Conservation (phyloP, 2,329 filamentous ascomycete genomes). For the Hypoxylon sp. region DNA sequence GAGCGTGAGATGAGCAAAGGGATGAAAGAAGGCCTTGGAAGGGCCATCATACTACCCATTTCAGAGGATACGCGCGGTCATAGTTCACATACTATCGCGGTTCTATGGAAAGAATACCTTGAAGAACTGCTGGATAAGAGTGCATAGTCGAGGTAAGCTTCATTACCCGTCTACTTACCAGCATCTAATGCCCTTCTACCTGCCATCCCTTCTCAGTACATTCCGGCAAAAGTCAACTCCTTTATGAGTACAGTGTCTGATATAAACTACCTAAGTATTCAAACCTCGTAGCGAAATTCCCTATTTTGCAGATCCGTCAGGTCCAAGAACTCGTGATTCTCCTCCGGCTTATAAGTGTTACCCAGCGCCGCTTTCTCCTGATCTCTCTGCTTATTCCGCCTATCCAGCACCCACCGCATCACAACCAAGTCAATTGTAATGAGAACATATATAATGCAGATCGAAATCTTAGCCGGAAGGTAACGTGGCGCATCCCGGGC, state of each 20-base stretch:
- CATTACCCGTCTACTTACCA: neutral
- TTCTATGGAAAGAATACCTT: conserved; percentile 34
- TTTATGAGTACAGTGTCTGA: neutral
- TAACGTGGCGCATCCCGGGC: conserved; percentile 52
- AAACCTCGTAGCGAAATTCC: conserved; percentile 49
- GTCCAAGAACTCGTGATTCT: conserved; percentile 55
- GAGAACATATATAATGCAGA: conserved; percentile 49
- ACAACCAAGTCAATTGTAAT: conserved; percentile 53
- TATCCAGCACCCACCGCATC: conserved; percentile 52
- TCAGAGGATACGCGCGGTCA: conserved; percentile 34
- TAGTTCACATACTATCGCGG: conserved; percentile 42
- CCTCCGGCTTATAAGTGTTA: conserved; percentile 47
- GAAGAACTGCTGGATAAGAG: conserved; percentile 11
- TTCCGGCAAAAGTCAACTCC: neutral
- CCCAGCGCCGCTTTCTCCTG: conserved; percentile 48
- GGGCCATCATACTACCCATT: neutral
- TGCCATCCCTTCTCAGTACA: neutral
- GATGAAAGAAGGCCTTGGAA: neutral
- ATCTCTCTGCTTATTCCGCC: conserved; percentile 53
- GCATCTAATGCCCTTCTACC: neutral
- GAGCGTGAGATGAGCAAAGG: neutral
- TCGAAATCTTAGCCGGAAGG: conserved; percentile 44
- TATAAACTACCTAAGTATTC: neutral
- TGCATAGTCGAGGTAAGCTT: neutral
- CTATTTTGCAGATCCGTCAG: conserved; percentile 51